Base-by-base conservation (phyloP, 2,329 filamentous ascomycete species). In the Pleoardoris graminearum region DNA sequence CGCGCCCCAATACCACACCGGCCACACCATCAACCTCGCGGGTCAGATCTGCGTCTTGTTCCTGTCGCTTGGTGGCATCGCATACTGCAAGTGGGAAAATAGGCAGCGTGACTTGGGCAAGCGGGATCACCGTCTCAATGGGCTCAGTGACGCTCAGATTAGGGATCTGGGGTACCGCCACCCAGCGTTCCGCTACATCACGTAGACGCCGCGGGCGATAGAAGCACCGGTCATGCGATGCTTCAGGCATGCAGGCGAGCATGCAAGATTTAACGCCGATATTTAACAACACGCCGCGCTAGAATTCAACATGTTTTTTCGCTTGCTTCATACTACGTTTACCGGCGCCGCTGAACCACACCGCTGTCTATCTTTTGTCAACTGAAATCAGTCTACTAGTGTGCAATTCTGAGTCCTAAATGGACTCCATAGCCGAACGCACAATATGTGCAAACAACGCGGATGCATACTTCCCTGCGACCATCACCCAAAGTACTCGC, bases 1-100 rank as follows among this genome's bases (percentile, higher is more conserved):
- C 65, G 83, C 58, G 48, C 90, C 87, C 1, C 80, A 81, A 22
- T 96, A 85, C 75, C 82, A 81, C 30, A 81, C 84, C 1, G 92
- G 92, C 1, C 91, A 97, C 45, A 79, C 79, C 4, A 85, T 85
- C 75, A 85, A 85, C 60, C 72, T 85, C 39, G 72, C 59, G 3
- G 80, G 80, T 1, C 80, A 84, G 62, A 66, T 78, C 16, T 64
- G 65, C 11, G 75, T 77, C 3, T 62, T 80, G 3, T 53, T 76
- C 17, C 72, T 85, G 5, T 68, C 80, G 1, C 29, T 75, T 4
- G 75, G 74, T 21, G 81, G 81, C 14, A 79, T 85, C 37, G 36
- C 71, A 11, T 85, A 84, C 60, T 82, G 80, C 63, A 57, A 74
- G 16, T 79, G 77, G 63, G 83, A 85, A 69, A 85, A 85, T 65